Evolutionary conservation across 805 yeast genomes (phyloP).

Genomic region (Saccharomycopsis olivae): DNA sequence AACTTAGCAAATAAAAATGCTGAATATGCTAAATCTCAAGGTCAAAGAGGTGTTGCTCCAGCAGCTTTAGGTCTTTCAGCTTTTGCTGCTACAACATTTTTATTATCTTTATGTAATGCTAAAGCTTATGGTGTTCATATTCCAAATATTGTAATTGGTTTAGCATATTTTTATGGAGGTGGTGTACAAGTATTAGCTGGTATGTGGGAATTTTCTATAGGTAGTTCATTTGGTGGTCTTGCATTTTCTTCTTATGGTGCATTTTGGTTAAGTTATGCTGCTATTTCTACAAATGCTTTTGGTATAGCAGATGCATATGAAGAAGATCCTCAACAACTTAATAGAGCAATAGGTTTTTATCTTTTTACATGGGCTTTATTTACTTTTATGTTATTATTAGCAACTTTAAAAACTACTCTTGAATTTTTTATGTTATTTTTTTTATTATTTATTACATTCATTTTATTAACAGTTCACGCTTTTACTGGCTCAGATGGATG

Average conservation of each 20-base stretch:
- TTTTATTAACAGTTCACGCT: conserved; percentile 41
- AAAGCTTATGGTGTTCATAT: conserved; percentile 46
- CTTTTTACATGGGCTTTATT: conserved; percentile 41
- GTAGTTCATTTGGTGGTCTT: conserved; percentile 57
- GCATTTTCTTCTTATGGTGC: conserved; percentile 38
- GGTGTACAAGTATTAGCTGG: conserved; percentile 53
- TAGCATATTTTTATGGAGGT: conserved; percentile 58
- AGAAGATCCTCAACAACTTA: conserved; percentile 26
- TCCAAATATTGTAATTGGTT: conserved; percentile 46
- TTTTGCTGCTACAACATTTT: conserved; percentile 53
- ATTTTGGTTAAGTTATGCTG: conserved; percentile 58
- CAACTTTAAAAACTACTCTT: conserved; percentile 53
- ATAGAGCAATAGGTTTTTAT: conserved; percentile 36
- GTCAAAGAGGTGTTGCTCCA: conserved; percentile 41
- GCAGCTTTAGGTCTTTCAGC: conserved; percentile 51
- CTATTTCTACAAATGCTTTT: conserved; percentile 41
- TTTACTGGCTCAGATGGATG: conserved; percentile 31
- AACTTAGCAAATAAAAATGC: background rate
- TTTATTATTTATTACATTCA: conserved; percentile 36
- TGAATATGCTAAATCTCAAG: conserved; percentile 2
- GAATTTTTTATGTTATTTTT: conserved; percentile 49
- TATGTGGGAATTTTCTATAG: conserved; percentile 55
- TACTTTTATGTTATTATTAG: conserved; percentile 33
- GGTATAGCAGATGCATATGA: conserved; percentile 36
- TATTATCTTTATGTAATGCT: conserved; percentile 42